Evolutionary conservation across 2,329 filamentous ascomycete species (phyloP).

Genomic region (Domatiomyces globalis): DNA sequence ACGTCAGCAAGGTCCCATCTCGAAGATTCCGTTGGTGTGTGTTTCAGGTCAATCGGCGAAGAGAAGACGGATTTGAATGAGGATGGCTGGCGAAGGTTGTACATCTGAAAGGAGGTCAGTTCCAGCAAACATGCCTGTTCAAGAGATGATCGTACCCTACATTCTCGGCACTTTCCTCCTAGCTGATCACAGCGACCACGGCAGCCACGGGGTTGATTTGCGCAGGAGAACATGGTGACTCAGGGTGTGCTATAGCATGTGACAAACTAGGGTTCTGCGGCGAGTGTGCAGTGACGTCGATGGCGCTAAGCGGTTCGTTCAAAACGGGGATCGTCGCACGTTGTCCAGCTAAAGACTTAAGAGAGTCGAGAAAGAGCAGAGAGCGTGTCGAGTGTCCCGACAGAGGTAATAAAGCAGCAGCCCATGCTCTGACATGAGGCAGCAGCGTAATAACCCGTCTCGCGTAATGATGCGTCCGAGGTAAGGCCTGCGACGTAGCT

Average conservation of each 20-base stretch:
- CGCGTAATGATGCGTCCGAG: background rate
- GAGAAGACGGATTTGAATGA: slow-evolving; percentile 29
- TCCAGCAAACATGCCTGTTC: background rate
- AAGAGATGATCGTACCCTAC: slow-evolving; percentile 26
- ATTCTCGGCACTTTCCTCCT: slow-evolving; percentile 32
- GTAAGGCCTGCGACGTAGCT: background rate
- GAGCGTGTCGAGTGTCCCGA: background rate
- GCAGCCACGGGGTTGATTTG: slow-evolving; percentile 35
- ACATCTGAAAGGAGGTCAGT: slow-evolving; percentile 13
- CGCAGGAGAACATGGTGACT: slow-evolving; percentile 32
- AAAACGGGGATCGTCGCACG: no score
- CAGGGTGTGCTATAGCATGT: no score
- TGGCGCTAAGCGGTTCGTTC: no score
- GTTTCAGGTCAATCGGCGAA: slow-evolving; percentile 17
- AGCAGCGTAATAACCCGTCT: background rate
- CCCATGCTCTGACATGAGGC: background rate
- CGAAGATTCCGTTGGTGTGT: background rate
- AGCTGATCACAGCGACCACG: slow-evolving; percentile 31
- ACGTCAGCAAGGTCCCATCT: background rate
- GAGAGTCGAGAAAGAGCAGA: background rate
- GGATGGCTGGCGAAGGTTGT: slow-evolving; percentile 20
- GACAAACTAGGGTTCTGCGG: no score
- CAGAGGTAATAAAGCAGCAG: background rate
- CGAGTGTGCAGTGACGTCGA: slow-evolving; percentile 3
- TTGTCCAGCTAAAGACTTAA: no score